phyloP scores from a whole-genome alignment of 768 basidiomycete genomes.

The Amanita exitialis region DNA sequence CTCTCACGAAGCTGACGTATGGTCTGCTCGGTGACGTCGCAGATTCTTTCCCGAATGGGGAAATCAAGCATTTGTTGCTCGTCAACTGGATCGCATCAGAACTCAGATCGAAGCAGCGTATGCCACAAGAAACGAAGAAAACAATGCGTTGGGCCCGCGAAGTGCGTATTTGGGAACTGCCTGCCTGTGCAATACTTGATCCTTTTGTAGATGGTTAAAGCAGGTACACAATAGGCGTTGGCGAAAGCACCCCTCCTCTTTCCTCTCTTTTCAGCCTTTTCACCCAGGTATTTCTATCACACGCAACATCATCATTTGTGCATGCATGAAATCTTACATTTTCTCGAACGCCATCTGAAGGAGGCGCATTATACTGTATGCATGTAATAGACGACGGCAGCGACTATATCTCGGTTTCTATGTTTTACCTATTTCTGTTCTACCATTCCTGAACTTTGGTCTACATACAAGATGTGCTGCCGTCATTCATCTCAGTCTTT shows the following conservation, averaged over 20 bases:
- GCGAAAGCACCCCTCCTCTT: conserved; percentile 11
- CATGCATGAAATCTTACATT: conserved; percentile 44
- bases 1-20: conserved; percentile 61
- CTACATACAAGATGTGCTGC: conserved; percentile 1
- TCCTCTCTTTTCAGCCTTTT: conserved; percentile 15
- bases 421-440: background rate
- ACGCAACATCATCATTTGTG: conserved; percentile 14
- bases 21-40: conserved; percentile 93
- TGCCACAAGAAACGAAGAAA: conserved; percentile 74
- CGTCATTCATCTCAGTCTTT: background rate
- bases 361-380: conserved; percentile 50
- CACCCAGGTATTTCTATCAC: conserved; percentile 15
- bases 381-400: conserved; percentile 46
- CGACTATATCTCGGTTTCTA: conserved; percentile 5
- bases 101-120: conserved; percentile 63
- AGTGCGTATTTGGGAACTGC: conserved; percentile 32
- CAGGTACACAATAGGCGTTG: conserved; percentile 57
- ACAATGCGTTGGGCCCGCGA: conserved; percentile 91
- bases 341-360: conserved; percentile 53
- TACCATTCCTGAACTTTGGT: background rate
- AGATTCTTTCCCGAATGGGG: conserved; percentile 72
- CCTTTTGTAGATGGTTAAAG: conserved; percentile 59
- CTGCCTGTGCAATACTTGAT: conserved; percentile 2
- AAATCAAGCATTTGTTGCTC: conserved; percentile 73
- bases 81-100: conserved; percentile 71